Percentiles rank a stretch among this genome's conserved stretches.
These are phyloP conservation scores for Lactarius sp. DNA, from an alignment of 768 basidiomycete species.

Conservation along the genomic window DNA sequence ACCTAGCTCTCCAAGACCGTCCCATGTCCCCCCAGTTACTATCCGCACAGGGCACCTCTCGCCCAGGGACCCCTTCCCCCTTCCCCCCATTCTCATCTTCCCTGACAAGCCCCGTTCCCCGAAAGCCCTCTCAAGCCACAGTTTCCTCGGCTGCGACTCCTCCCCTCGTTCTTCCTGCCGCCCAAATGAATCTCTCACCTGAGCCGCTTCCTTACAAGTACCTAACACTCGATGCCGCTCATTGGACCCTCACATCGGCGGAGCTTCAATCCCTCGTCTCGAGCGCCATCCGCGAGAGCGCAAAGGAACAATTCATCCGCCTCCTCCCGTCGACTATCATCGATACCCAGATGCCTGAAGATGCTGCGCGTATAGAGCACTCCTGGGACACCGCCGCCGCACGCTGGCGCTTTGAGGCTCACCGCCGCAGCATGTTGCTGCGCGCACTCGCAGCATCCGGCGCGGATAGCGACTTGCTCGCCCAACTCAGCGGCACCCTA, in stretches of 20 bases:
- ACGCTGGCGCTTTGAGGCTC: slow-evolving; percentile 25
- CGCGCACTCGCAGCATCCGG: slow-evolving; percentile 20
- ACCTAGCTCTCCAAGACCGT: neutral
- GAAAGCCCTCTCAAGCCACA: slow-evolving; percentile 11
- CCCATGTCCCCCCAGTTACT: neutral
- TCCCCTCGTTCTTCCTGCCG: slow-evolving; percentile 12
- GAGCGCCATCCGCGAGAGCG: slow-evolving; percentile 26
- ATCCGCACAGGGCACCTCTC: neutral
- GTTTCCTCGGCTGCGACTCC: neutral
- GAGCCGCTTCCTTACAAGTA: slow-evolving; percentile 23
- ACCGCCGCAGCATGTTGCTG: slow-evolving; percentile 24
- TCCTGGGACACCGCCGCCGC: slow-evolving; percentile 18
- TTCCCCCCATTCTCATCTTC: neutral
- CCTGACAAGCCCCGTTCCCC: neutral
- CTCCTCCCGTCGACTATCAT: slow-evolving; percentile 20
- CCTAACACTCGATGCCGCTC: slow-evolving; percentile 25
- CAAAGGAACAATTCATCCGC: slow-evolving; percentile 25
- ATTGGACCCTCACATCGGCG: slow-evolving; percentile 25
- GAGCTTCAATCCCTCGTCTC: slow-evolving; percentile 26
- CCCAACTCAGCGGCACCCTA: slow-evolving; percentile 19
- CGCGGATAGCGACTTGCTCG: slow-evolving; percentile 20
- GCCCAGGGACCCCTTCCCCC: slow-evolving; percentile 7
- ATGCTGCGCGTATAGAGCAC: slow-evolving; percentile 6
- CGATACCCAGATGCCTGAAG: slow-evolving; percentile 8
- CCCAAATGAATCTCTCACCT: slow-evolving; percentile 14